These are phyloP conservation scores for Lactarius indigo DNA, from an alignment of 768 basidiomycete species.

Conservation along the genomic window DNA sequence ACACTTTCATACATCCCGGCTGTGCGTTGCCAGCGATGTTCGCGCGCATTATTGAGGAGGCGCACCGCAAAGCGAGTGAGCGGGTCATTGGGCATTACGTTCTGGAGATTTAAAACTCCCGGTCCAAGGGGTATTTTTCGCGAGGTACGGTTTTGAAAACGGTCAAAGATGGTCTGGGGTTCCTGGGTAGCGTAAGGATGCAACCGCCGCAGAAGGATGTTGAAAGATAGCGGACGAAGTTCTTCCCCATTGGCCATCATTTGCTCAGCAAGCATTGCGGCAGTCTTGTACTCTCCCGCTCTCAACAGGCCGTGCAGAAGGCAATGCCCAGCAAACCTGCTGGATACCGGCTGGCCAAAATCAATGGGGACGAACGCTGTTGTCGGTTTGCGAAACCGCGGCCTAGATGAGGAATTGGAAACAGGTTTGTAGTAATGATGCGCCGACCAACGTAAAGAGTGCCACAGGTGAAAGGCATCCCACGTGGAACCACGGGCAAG, in stretches of 20 bases:
- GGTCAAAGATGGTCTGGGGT: not conserved
- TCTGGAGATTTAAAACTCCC: conserved; percentile 32
- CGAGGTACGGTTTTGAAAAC: not conserved
- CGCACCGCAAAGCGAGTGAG: conserved; percentile 49
- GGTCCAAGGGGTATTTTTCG: conserved; percentile 18
- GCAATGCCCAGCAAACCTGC: conserved; percentile 57
- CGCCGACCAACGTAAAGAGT: conserved; percentile 24
- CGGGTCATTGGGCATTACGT: conserved; percentile 37
- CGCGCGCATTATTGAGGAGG: conserved; percentile 51
- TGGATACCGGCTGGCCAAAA: conserved; percentile 50
- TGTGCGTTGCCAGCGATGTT: conserved; percentile 51
- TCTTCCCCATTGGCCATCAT: conserved; percentile 54
- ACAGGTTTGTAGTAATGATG: conserved; percentile 11
- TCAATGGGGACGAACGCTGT: conserved; percentile 41
- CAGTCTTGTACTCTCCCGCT: conserved; percentile 44
- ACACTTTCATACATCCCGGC: conserved; percentile 58
- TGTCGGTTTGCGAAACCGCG: conserved; percentile 22
- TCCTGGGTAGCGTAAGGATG: conserved; percentile 23
- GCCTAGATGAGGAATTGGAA: conserved; percentile 23
- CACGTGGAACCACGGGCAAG: conserved; percentile 17
- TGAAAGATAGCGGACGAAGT: conserved; percentile 48
- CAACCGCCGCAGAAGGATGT: conserved; percentile 38
- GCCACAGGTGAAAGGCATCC: conserved; percentile 25
- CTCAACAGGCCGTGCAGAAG: conserved; percentile 65
- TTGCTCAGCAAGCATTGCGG: conserved; percentile 44